Evolutionary conservation across 768 basidiomycete genomes (phyloP), one percentile per base, ranked within the genome.

Genomic region (Boletus subcaerulescens): DNA sequence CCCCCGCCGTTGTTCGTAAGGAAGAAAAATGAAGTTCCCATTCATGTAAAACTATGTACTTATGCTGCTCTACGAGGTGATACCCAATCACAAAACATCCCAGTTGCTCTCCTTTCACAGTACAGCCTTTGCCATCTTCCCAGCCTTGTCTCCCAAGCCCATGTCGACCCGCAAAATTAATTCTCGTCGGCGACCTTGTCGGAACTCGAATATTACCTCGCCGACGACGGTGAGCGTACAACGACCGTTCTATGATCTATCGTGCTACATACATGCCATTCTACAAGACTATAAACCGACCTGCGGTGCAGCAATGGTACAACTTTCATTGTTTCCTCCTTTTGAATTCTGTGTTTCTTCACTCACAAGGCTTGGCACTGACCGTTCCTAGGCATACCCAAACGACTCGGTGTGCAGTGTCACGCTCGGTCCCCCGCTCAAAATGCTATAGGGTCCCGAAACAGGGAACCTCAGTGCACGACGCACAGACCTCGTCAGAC

Each of bases 381-480:
- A 38, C 36, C 36, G 13, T 13, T 8, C 6, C 35, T 63, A 75
- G 29, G 73, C 74, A 50, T 74, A 76, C 18, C 76, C 76, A 58
- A 77, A 77, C 41, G 74, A 67, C 55, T 76, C 76, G 13, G 74
- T 69, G 42, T 71, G 65, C 48, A 77, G 48, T 0, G 71, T 65
- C 24, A 77, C 71, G 52, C 69, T 75, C n/a, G 76, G 68, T 3
- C 72, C 72, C 6, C 74, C 76, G 3, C 45, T 62, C 57, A 76
- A 47, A 3, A 74, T 41, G 13, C 55, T 64, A 6, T 8, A 31
- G 18, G 58, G 60, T 13, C 69, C 65, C 17, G 67, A 66, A 13
- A 74, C 64, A 11, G 74, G 73, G 12, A 67, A 61, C 11, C 76
- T 69, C 49, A 84, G 49, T 2, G 76, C 76, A 0, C 57, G 50